Evolutionary conservation across 2,329 filamentous ascomycete species (phyloP).

Genomic region (Mycosphaerella arachidis): DNA sequence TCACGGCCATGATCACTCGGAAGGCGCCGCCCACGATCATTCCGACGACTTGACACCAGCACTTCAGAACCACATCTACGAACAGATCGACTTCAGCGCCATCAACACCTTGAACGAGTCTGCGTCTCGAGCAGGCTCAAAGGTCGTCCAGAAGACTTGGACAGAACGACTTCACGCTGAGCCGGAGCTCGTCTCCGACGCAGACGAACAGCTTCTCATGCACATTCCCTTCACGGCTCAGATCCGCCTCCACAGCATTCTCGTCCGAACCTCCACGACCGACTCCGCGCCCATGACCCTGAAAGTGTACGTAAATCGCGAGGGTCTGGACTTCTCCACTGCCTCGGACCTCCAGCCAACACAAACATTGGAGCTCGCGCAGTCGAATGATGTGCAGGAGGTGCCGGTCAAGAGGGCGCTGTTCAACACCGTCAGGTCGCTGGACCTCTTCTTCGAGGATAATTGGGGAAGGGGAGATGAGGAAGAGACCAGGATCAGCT

Average conservation of each 20-base stretch:
- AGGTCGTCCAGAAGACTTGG: slow-evolving; percentile 88
- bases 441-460: slow-evolving; percentile 85
- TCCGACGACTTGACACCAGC: slow-evolving; percentile 88
- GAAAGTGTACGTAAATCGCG: slow-evolving; percentile 81
- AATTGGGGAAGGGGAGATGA: slow-evolving; percentile 77
- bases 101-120: slow-evolving; percentile 84
- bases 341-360: slow-evolving; percentile 59
- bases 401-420: slow-evolving; percentile 80
- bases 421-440: slow-evolving; percentile 77
- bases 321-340: slow-evolving; percentile 77
- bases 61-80: slow-evolving; percentile 83
- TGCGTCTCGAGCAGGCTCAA: slow-evolving; percentile 61
- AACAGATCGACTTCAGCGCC: slow-evolving; percentile 83
- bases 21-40: slow-evolving; percentile 71
- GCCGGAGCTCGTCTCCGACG: slow-evolving; percentile 78
- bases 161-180: slow-evolving; percentile 65
- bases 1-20: slow-evolving; percentile 47
- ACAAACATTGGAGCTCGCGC: slow-evolving; percentile 72
- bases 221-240: slow-evolving; percentile 91
- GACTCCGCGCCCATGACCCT: slow-evolving; percentile 72
- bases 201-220: slow-evolving; percentile 91
- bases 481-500: slow-evolving; percentile 72
- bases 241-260: slow-evolving; percentile 83
- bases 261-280: slow-evolving; percentile 73
- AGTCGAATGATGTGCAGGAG: slow-evolving; percentile 78